Evolutionary conservation across 2,329 filamentous ascomycete species (phyloP).

Genomic region (Fusarium neocosmosporiellum): DNA sequence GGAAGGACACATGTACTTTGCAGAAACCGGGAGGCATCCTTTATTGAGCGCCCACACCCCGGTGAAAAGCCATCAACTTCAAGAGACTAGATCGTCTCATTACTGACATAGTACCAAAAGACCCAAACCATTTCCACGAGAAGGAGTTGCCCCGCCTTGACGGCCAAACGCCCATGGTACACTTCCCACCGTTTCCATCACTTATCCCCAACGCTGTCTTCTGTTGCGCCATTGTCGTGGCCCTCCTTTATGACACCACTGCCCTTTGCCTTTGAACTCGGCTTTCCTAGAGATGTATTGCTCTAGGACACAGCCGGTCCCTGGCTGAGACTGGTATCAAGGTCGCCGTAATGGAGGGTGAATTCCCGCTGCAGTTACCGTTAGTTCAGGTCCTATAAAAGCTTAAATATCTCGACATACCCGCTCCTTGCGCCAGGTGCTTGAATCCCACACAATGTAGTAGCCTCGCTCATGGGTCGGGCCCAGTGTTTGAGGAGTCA

Average conservation of each 20-base stretch:
- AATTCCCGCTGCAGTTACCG: constrained; percentile 63
- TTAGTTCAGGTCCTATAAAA: constrained; percentile 29
- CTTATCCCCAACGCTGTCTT: constrained; percentile 16
- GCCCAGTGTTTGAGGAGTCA: constrained; percentile 70
- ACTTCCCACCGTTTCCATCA: constrained; percentile 34
- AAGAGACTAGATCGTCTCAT: constrained; percentile 46
- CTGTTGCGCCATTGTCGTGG: not conserved
- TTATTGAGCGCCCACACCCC: constrained; percentile 41
- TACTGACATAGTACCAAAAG: constrained; percentile 43
- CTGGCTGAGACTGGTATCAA: constrained; percentile 62
- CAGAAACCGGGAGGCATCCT: constrained; percentile 42
- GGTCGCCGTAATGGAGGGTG: constrained; percentile 69
- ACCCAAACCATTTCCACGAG: constrained; percentile 47
- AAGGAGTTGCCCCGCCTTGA: constrained; percentile 45
- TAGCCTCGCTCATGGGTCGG: constrained; percentile 71
- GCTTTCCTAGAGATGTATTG: not conserved
- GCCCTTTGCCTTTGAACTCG: not conserved
- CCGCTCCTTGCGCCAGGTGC: constrained; percentile 71
- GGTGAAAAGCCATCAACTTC: constrained; percentile 41
- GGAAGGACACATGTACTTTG: constrained; percentile 1
- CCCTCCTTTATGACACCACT: not conserved
- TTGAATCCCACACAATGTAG: constrained; percentile 74
- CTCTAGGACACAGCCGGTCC: constrained; percentile 44
- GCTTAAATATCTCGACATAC: constrained; percentile 55
- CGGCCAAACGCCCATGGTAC: constrained; percentile 47